Conservation (phyloP, 805 yeast genomes). For the Saccharomycopsis capsularis region DNA sequence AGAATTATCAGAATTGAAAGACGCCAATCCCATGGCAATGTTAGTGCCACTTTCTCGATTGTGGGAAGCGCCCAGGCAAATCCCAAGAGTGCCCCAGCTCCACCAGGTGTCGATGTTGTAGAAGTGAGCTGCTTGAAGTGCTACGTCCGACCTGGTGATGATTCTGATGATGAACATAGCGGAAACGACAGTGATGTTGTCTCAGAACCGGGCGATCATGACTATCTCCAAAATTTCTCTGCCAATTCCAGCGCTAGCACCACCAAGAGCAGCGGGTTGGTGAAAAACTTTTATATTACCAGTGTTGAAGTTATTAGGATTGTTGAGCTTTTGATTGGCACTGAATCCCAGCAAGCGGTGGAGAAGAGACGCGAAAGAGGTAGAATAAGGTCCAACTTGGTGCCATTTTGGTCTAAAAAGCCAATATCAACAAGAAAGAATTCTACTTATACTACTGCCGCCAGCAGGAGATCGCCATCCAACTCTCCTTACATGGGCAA, state of each 20-base stretch:
- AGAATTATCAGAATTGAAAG: slow-evolving; percentile 55
- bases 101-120: slow-evolving; percentile 40
- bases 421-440: slow-evolving; percentile 41
- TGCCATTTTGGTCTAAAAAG: slow-evolving; percentile 59
- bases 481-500: background rate
- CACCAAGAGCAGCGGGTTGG: slow-evolving; percentile 26
- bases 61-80: slow-evolving; percentile 45
- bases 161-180: slow-evolving; percentile 27
- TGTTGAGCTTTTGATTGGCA: slow-evolving; percentile 54
- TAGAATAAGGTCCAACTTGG: slow-evolving; percentile 58
- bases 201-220: no score
- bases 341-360: slow-evolving; percentile 37
- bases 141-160: slow-evolving; percentile 28
- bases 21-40: slow-evolving; percentile 40
- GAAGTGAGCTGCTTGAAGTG: slow-evolving; percentile 58
- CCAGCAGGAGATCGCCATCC: slow-evolving; percentile 2
- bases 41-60: slow-evolving; percentile 43
- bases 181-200: slow-evolving; percentile 1
- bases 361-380: slow-evolving; percentile 59
- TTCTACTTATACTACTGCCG: background rate
- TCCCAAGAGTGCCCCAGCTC: slow-evolving; percentile 35
- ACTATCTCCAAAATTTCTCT: no score
- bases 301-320: slow-evolving; percentile 62
- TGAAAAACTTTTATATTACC: slow-evolving; percentile 41
- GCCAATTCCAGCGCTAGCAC: background rate